Evolutionary conservation across 148 eudicot species (phyloP).

Genomic region (Diospyros lotus): DNA sequence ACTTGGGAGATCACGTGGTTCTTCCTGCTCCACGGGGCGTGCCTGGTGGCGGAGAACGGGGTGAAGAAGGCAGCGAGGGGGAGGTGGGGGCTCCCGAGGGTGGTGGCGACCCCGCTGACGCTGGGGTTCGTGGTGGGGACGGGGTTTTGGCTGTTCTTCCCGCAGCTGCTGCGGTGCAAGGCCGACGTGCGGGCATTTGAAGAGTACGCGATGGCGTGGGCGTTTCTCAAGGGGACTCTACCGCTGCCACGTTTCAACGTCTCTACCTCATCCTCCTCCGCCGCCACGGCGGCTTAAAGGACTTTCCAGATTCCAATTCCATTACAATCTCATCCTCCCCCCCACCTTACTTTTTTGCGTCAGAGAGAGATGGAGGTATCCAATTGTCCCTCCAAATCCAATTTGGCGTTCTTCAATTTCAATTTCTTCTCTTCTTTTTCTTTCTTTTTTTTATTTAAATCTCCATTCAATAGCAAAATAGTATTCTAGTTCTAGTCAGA

Average conservation of each 20-base stretch:
- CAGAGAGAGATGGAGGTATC: no score
- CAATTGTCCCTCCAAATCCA: no score
- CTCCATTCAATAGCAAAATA: no score
- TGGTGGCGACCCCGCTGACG: slow-evolving; percentile 18
- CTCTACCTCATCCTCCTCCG: no score
- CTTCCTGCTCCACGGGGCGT: slow-evolving; percentile 43
- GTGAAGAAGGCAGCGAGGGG: slow-evolving; percentile 18
- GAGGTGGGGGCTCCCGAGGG: slow-evolving; percentile 21
- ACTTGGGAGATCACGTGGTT: slow-evolving; percentile 40
- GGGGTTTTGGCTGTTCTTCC: slow-evolving; percentile 40
- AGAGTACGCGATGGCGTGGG: slow-evolving; percentile 35
- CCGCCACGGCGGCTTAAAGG: no score
- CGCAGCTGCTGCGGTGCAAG: slow-evolving; percentile 29
- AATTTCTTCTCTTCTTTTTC: no score
- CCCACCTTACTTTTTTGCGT: no score
- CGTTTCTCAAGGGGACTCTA: slow-evolving; percentile 14
- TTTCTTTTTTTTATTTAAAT: no score
- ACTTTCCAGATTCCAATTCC: no score
- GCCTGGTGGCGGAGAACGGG: slow-evolving; percentile 30
- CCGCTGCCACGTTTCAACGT: background rate
- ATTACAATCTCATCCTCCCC: no score
- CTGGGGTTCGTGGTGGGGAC: slow-evolving; percentile 27
- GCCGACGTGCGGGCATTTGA: slow-evolving; percentile 22
- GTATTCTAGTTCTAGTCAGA: no score
- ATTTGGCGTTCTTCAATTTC: no score